These are phyloP conservation scores for Mycena rosella DNA, from an alignment of 768 basidiomycete species.

Conservation along the genomic window DNA sequence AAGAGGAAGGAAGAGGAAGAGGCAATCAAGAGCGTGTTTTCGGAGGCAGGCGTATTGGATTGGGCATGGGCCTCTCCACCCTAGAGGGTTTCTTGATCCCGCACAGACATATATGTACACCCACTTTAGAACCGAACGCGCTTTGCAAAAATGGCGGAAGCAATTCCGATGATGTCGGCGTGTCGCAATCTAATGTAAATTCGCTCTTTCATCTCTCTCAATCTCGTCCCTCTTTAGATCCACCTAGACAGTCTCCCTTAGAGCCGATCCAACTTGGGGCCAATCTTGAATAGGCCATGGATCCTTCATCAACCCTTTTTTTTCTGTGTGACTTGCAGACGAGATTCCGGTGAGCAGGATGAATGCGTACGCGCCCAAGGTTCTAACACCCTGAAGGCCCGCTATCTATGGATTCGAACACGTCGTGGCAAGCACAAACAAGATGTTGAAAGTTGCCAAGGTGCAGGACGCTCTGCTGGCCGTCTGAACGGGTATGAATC, in stretches of 20 bases:
- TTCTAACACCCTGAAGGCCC: conserved; percentile 43
- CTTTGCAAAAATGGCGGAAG: too few species aligned
- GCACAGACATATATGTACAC: too few species aligned
- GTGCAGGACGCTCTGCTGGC: conserved; percentile 49
- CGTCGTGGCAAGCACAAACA: conserved; percentile 76
- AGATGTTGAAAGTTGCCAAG: conserved; percentile 83
- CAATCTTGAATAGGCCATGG: conserved; percentile 31
- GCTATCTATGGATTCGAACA: conserved; percentile 80
- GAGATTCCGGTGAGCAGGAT: conserved; percentile 70
- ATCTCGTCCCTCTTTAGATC: too few species aligned
- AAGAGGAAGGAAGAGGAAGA: conserved; percentile 61
- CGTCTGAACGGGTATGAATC: conserved; percentile 11
- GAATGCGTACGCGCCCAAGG: too few species aligned
- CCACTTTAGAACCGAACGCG: too few species aligned
- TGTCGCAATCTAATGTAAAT: too few species aligned
- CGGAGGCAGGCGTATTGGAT: conserved; percentile 65
- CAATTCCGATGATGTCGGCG: too few species aligned
- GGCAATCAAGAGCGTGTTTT: conserved; percentile 58
- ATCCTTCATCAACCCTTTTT: conserved; percentile 65
- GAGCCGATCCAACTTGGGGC: too few species aligned
- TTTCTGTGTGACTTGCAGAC: conserved; percentile 90
- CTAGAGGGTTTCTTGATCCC: conserved; percentile 1
- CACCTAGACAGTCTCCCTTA: not conserved
- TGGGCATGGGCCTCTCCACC: conserved; percentile 81
- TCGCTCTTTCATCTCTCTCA: too few species aligned